Conservation (phyloP, 1,284 basidiomycete genomes). For the Microbotryum silenes-acaulis region DNA sequence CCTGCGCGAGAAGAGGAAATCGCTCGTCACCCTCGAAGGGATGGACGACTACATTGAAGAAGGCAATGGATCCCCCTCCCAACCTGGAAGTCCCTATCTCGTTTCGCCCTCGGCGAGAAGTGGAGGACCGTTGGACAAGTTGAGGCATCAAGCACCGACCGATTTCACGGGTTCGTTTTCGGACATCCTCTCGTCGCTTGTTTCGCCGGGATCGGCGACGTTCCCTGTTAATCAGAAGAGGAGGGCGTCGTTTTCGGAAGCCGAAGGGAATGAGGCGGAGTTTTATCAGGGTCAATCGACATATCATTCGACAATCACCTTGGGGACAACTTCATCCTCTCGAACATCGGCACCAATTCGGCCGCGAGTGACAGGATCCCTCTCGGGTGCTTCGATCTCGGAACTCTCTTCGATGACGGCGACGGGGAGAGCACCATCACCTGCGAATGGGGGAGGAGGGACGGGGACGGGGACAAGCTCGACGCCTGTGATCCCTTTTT, state of each 20-base stretch:
- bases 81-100: slow-evolving; percentile 6
- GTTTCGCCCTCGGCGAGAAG: background rate
- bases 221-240: background rate
- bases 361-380: background rate
- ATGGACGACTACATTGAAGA: slow-evolving; percentile 8
- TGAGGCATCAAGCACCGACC: background rate
- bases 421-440: background rate
- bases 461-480: no score
- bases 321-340: background rate
- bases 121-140: slow-evolving; percentile 2
- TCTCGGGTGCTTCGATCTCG: background rate
- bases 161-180: background rate
- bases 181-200: slow-evolving; percentile 15
- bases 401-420: background rate
- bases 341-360: background rate
- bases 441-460: background rate
- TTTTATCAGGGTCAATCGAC: background rate
- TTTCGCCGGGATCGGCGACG: background rate
- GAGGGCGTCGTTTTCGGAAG: background rate
- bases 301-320: background rate
- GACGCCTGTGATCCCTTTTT: no score
- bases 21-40: slow-evolving; percentile 7
- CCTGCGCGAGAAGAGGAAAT: slow-evolving; percentile 14
- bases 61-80: background rate
- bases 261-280: background rate